Base-by-base conservation (phyloP, 176 grass and related monocot genomes). In the Oryza glaberrima region DNA sequence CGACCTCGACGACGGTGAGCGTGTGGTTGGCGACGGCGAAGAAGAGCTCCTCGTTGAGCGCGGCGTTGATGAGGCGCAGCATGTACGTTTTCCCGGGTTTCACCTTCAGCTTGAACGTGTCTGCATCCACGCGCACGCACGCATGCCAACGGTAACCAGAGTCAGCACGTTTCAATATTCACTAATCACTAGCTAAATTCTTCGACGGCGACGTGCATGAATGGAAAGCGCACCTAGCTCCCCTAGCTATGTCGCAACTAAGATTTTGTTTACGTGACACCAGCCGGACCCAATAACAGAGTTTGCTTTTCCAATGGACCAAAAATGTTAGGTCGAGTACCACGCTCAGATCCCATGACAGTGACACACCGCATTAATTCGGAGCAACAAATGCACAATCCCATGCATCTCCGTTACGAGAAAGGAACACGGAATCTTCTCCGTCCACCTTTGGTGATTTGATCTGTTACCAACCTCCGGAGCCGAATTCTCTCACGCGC, bases 31-130 rank as follows among this genome's bases (percentile, higher is more conserved):
- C 92, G 52, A 94, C 26, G 77, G 83, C 81, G 92, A 94, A 92
- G 89, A 94, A 94, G 80, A 94, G 92, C 74, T 94, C 89, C 17
- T 85, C 86, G 72, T 94, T 94, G 86, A 94, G 89, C 13, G 87
- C 92, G 2, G 92, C 83, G 73, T 92, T 94, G 84, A 94, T 85
- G 71, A 94, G 81, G 47, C 92, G 92, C 23, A 94, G 84, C 11
- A 94, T 67, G 83, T 94, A 94, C 46, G 84, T 92, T 26, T 89
- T 94, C 22, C 89, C 84, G 5, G 77, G 79, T 34, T 82, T 83
- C 77, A 89, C 92, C 81, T 81, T 89, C n/a, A 92, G 86, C 70
- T 91, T 94, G 86, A 52, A 94, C 46, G 82, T 86, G 81, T 91
- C 89, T 94, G 81, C 36, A 19, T 60, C 2, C 66, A 28, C 79